Base-by-base conservation (phyloP, 2,329 filamentous ascomycete species). In the Microthyrium microscopicum region DNA sequence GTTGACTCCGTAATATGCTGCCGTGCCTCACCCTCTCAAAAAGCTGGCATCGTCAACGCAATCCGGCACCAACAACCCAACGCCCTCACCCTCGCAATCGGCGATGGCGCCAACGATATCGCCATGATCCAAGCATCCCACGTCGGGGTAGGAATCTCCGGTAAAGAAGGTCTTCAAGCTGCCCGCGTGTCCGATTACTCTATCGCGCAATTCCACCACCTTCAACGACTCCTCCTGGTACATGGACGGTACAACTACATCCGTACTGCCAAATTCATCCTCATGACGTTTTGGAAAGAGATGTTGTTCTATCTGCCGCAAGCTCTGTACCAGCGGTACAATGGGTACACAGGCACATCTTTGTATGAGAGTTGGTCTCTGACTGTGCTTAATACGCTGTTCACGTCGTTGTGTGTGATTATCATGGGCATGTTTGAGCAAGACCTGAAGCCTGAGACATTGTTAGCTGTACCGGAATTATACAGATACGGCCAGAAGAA, bases 51-150 rank as follows among this genome's bases (percentile, higher is more conserved):
- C 3, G 82, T 92, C 37, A 73, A 74, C 41, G 72, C 71, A 3
- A 84, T 92, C 42, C 73, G 82, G 20, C 68, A 71, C 18, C 72
- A 75, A 37, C 72, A 85, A 1, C 73, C 77, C 5, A 69, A 74
- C 32, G 72, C 76, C 5, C 73, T 92, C 44, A 92, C 83, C 0
- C 65, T 92, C 2, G 83, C 83, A 3, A 87, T 92, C 43, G 83
- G 83, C 4, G 83, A 92, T 48, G 83, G 83, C n/a, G 82, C 82
- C 34, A 92, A 92, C 50, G 83, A 92, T 47, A 85, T 92, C 46
- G 81, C 83, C 40, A 92, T 92, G 83, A 87, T 92, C 38, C 81
- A 89, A 46, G 78, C 84, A 41, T 81, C 83, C 0, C 83, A 92
- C 46, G 81, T 92, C 12, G 83, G 83, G 16, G 77, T 92, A 35